These are phyloP conservation scores for Teratosphaeriaceae sp. DNA, from an alignment of 2,329 filamentous ascomycete species.

Conservation along the genomic window DNA sequence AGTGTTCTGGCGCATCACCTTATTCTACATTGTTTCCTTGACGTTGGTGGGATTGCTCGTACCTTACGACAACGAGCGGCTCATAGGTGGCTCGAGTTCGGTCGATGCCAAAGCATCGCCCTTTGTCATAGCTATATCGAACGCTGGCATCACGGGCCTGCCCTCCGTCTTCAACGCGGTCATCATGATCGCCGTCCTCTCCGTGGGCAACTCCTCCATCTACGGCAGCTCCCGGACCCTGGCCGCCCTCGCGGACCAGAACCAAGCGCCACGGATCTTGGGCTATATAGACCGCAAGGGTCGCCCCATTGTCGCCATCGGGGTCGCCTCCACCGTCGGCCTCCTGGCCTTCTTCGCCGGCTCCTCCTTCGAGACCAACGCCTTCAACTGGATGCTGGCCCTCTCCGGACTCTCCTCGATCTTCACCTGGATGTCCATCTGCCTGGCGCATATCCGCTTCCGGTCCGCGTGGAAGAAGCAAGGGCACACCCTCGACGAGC, in stretches of 20 bases:
- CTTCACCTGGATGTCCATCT: conserved; percentile 69
- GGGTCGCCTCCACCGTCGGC: conserved; percentile 40
- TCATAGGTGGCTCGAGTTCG: conserved; percentile 53
- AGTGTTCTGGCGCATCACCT: conserved; percentile 87
- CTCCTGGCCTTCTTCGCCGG: conserved; percentile 55
- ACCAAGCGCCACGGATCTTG: conserved; percentile 50
- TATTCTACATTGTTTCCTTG: conserved; percentile 84
- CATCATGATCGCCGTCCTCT: conserved; percentile 83
- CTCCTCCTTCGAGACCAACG: conserved; percentile 35
- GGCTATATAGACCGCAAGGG: conserved; percentile 55
- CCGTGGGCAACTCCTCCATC: conserved; percentile 85
- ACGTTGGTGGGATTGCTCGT: conserved; percentile 77
- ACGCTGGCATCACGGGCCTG: conserved; percentile 66
- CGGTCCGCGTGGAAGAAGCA: conserved; percentile 54
- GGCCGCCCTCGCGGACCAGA: conserved; percentile 79
- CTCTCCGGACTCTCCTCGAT: conserved; percentile 67
- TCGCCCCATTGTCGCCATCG: conserved; percentile 51
- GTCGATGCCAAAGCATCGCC: conserved; percentile 71
- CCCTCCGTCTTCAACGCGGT: conserved; percentile 93
- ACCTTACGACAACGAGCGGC: conserved; percentile 58
- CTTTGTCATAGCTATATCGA: conserved; percentile 86
- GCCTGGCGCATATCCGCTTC: conserved; percentile 60
- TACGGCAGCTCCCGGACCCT: conserved; percentile 89
- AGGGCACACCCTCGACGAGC: conserved; percentile 61
- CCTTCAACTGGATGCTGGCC: conserved; percentile 62